Percentiles rank a stretch among this genome's conserved stretches.
Conservation (phyloP, 2,329 filamentous ascomycete species). For the Coniochaeta sp. region DNA sequence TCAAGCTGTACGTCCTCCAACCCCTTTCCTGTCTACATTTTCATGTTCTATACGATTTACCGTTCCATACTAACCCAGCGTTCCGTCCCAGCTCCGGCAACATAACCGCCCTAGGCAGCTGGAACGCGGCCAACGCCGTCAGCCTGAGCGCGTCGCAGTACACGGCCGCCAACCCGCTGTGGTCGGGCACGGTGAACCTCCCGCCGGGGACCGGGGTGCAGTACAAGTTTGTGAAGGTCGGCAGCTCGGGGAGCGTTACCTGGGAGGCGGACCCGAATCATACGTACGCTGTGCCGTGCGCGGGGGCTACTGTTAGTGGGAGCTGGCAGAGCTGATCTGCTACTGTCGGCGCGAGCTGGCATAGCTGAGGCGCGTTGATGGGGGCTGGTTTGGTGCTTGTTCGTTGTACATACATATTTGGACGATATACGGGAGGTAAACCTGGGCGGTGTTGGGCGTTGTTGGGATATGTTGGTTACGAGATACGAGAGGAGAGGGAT, state of each 20-base stretch:
- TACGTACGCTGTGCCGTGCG: constrained; percentile 18
- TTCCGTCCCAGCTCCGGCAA: constrained; percentile 12
- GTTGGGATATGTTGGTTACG: neutral
- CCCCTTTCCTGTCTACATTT: neutral
- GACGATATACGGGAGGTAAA: neutral
- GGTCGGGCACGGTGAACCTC: constrained; percentile 39
- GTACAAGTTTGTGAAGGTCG: constrained; percentile 50
- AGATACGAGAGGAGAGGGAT: too few species aligned
- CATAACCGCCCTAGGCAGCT: constrained; percentile 35
- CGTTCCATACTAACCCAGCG: neutral
- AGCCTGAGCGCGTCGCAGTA: constrained; percentile 41
- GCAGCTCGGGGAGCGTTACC: constrained; percentile 33
- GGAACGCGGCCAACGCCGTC: constrained; percentile 37
- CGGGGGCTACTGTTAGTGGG: constrained; percentile 12
- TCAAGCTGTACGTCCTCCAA: constrained; percentile 15
- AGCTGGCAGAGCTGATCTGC: constrained; percentile 13
- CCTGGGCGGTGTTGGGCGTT: neutral
- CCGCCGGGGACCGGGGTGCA: constrained; percentile 35
- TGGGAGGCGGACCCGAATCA: constrained; percentile 45
- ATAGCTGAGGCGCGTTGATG: too few species aligned
- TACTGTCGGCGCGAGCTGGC: neutral
- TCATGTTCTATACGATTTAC: too few species aligned
- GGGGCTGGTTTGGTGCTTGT: neutral
- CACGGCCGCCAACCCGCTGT: constrained; percentile 39
- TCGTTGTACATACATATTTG: too few species aligned